Conservation (phyloP, 768 basidiomycete genomes). For the Phanerochaete carnosa region DNA sequence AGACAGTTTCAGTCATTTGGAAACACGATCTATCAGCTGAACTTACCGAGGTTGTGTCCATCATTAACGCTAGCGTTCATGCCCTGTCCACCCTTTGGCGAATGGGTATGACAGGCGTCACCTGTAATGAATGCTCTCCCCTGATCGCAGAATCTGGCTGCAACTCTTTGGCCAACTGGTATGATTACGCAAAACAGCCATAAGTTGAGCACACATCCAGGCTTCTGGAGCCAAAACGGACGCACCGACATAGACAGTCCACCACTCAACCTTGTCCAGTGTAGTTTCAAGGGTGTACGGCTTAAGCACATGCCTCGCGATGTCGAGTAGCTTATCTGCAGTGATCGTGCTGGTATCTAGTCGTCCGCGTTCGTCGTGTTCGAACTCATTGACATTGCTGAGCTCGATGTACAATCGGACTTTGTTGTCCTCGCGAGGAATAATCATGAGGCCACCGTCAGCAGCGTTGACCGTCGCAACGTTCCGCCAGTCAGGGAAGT, state of each 20-base stretch:
- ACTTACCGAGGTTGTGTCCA: constrained; percentile 44
- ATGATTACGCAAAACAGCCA: not conserved
- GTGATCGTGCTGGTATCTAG: constrained; percentile 51
- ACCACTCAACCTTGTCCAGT: constrained; percentile 59
- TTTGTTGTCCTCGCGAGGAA: constrained; percentile 67
- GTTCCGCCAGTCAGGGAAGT: constrained; percentile 77
- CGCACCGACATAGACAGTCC: constrained; percentile 65
- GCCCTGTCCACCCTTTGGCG: constrained; percentile 36
- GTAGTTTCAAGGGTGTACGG: constrained; percentile 46
- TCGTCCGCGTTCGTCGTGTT: constrained; percentile 45
- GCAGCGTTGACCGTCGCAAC: constrained; percentile 64
- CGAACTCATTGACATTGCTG: constrained; percentile 33
- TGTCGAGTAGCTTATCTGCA: constrained; percentile 42
- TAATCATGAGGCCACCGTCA: constrained; percentile 67
- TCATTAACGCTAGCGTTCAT: constrained; percentile 56
- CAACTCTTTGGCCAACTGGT: constrained; percentile 68
- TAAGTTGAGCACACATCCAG: not conserved
- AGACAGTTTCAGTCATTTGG: not conserved
- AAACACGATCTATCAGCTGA: not conserved
- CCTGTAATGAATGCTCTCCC: constrained; percentile 75
- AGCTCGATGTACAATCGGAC: constrained; percentile 73
- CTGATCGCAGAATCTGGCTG: constrained; percentile 55
- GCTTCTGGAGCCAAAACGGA: not conserved
- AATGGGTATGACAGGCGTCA: constrained; percentile 55
- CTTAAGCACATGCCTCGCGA: constrained; percentile 50